Evolutionary conservation across 345 rosid species (phyloP), one percentile per base, ranked within the genome.

Genomic region (Orychophragmus violaceus): DNA sequence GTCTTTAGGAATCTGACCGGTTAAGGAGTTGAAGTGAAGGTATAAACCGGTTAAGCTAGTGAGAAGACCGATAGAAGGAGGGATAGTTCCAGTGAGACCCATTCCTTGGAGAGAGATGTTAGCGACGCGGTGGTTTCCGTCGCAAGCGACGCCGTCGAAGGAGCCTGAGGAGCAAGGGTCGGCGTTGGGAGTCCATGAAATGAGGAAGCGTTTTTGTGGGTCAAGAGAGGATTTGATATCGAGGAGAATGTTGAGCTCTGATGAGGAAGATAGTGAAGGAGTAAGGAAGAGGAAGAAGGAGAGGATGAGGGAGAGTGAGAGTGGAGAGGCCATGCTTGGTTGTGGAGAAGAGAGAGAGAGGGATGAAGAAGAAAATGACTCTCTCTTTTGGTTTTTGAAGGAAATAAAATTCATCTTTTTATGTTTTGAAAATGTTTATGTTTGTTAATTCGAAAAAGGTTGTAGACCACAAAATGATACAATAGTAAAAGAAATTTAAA

Each of bases 71-170:
- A 94, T 39, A 13, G 92, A 90, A 2, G 88, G 66, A 42, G 99
- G 93, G 36, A 94, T 82, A 62, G 74, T 69, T 30, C 99, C 97
- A 17, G 77, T 76, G 6, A 94, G 87, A 13, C 96, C 95, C 81
- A 79, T 90, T 64, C 99, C 99, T 74, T 88, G 96, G 2, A 94
- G 86, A 41, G 99, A 88, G 1, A 94, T 87, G 75, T 90, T 94
- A 7, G 95, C 78, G 0, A 94, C 93, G 12, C 25, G 78, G 49
- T 82, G 88, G 27, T 73, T 58, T 35, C 78, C 88, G 54, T 94
- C 78, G 81, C 99, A 94, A 25, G 91, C 96, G 12, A 94, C 91
- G 0, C 99, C 99, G 62, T 84, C 83, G 62, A 94, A 94, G 3
- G 88, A 81, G 13, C 74, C 77, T 3, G 55, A 29, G 68, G 74